Evolutionary conservation across 768 basidiomycete species (phyloP), one percentile per base, ranked within the genome.

Genomic region (Ramaria sp.): DNA sequence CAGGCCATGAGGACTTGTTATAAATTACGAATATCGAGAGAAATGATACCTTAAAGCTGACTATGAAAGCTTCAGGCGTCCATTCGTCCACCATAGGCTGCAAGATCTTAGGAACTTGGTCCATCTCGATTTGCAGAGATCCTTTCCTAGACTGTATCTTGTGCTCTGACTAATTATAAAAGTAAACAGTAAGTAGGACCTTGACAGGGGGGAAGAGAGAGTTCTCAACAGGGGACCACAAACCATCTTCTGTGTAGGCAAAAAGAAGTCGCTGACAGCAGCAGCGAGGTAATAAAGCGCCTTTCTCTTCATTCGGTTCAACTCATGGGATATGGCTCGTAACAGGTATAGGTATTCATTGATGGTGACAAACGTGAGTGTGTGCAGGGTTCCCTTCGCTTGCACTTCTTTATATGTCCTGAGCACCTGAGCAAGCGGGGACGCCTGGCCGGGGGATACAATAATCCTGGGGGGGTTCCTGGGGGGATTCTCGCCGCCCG

Each of bases 111-210:
- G 96, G 96, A 0, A 98, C 94, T 66, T 97, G 93, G 64, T 99
- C 96, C 96, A 98, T 99, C 67, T 98, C 94, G 54, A 98, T 88
- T 44, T 81, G 79, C 24, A 98, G 71, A 60, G 85, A 94, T 1
- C 94, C 95, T 64, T 95, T 93, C 27, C 90, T 89, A 0, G 93
- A 96, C 64, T 98, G 95, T 36, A 99, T 98, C 71, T 99, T 99
- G 71, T 99, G 96, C 69, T 91, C 92, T 1, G 91, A 86, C 95
- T 96, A 62, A 0, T 9, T 3, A 16, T 6, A 30, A 42, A 52
- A 28, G 16, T 22, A 12, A 30, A 16, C 27, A 30, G 16, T 30
- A 16, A 42, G 39, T 24, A 34, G 16, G 37, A 18, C 38, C 7
- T 52, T 38, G 48, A n/a, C n/a, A n/a, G n/a, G n/a, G n/a, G n/a